Base-by-base conservation (phyloP, 2,329 filamentous ascomycete genomes). In the Xenoacremonium recifei region DNA sequence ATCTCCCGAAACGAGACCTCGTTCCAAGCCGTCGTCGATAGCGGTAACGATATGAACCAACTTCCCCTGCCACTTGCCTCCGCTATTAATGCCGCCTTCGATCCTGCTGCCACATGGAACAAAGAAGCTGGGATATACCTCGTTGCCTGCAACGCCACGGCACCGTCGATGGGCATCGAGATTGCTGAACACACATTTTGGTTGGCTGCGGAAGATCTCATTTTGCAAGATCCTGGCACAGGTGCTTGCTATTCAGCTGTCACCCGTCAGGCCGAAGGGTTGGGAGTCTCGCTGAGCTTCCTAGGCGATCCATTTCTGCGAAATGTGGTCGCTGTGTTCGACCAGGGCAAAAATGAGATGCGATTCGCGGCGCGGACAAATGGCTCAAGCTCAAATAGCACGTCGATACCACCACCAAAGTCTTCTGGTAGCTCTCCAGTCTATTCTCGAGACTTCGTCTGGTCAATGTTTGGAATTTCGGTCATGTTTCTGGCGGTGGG, bases 281-380 rank as follows among this genome's bases (percentile, higher is more conserved):
- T 21, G 4, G 43, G 43, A 1, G 12, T 47, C 3, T 16, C 30
- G 15, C 15, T 49, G n/a, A 52, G 51, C 6, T 68, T 75, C 31
- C 48, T 76, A 35, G 73, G 73, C 0, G 70, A 70, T 39, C 58
- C 65, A 4, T 76, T 73, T 47, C 58, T 75, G 56, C 73, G 72
- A 57, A 75, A 72, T 46, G 73, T 76, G 1, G 56, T 77, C 4
- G 60, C 67, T 9, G 72, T 77, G 2, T 76, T 72, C 56, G 74
- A 77, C 60, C 63, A 76, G 43, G 72, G 70, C 10, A 66, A 61
- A 16, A 59, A 60, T 33, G 60, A 70, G 57, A 67, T 76, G 68
- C 57, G 66, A n/a, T 75, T 76, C 52, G 67, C 71, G 35, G 16
- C 50, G n/a, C n/a, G n/a, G n/a, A n/a, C n/a, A n/a, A n/a, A n/a